Conservation (phyloP, 164 flowering plant genomes). For the Tinospora cordifolia region DNA sequence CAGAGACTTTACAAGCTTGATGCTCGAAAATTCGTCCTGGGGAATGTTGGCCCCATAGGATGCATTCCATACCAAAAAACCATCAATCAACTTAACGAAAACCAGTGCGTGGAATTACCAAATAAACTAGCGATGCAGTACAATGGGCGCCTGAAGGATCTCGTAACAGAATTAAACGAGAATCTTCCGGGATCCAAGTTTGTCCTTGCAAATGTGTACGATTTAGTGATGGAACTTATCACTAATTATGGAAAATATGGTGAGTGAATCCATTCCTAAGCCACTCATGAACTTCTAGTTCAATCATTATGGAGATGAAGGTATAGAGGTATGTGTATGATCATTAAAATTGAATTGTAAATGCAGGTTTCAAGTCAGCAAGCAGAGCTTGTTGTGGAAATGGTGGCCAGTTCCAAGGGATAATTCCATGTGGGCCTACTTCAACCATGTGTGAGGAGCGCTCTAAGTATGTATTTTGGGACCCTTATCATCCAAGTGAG, state of each 20-base stretch:
- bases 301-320: not conserved
- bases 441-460: constrained; percentile 68
- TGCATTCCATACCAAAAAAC: constrained; percentile 95
- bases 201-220: constrained; percentile 75
- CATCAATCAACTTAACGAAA: constrained; percentile 45
- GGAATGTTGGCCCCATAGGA: constrained; percentile 85
- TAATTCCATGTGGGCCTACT: constrained; percentile 81
- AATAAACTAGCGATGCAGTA: constrained; percentile 69
- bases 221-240: constrained; percentile 70
- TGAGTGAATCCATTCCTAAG: constrained; percentile 15
- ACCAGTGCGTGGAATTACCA: constrained; percentile 69
- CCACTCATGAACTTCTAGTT: not conserved
- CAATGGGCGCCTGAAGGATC: constrained; percentile 55
- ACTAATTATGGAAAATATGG: constrained; percentile 67
- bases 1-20: constrained; percentile 83
- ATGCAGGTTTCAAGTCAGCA: constrained; percentile 61
- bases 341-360: not conserved
- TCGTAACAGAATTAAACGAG: constrained; percentile 48
- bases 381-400: constrained; percentile 83
- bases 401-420: constrained; percentile 82
- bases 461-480: constrained; percentile 82
- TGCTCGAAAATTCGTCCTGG: constrained; percentile 77
- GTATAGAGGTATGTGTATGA: not conserved
- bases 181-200: constrained; percentile 74
- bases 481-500: constrained; percentile 93